Evolutionary conservation across 2,329 filamentous ascomycete genomes (phyloP).

Genomic region (Aureobasidium zeae): DNA sequence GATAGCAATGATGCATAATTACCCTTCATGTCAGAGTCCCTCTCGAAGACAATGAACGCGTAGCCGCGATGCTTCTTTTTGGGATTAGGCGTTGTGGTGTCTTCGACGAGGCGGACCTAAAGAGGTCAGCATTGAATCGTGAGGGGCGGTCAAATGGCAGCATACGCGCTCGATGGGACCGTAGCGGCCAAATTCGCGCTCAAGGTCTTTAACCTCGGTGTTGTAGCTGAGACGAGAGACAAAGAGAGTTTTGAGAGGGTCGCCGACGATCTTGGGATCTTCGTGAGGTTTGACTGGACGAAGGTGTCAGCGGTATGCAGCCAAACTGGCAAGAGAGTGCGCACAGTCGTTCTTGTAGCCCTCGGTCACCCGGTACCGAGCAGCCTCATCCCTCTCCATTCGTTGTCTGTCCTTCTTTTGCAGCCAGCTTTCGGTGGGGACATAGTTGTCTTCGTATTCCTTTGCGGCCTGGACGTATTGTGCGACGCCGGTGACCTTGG

Average conservation of each 20-base stretch:
- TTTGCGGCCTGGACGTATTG: conserved; percentile 64
- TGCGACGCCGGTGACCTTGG: conserved; percentile 62
- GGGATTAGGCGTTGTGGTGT: conserved; percentile 33
- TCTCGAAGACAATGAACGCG: conserved; percentile 93
- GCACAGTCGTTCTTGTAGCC: conserved; percentile 43
- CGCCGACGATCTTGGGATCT: conserved; percentile 81
- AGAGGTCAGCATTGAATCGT: conserved; percentile 17
- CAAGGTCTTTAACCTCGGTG: conserved; percentile 77
- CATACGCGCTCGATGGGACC: conserved; percentile 86
- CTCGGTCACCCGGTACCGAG: conserved; percentile 56
- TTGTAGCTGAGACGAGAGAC: conserved; percentile 86
- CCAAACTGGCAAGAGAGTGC: not conserved
- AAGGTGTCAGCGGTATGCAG: not conserved
- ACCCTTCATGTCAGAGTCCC: conserved; percentile 99
- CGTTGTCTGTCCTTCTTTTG: conserved; percentile 77
- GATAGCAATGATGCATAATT: conserved; percentile 37
- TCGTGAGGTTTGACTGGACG: conserved; percentile 65
- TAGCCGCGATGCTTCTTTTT: conserved; percentile 74
- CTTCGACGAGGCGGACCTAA: conserved; percentile 75
- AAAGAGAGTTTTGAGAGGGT: conserved; percentile 92
- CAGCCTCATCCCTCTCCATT: conserved; percentile 63
- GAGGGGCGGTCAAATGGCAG: conserved; percentile 22
- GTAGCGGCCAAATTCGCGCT: conserved; percentile 87
- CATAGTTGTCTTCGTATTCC: conserved; percentile 63
- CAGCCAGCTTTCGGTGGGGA: conserved; percentile 86